Base-by-base conservation (phyloP, 768 basidiomycete genomes). In the Boletellus sp. region DNA sequence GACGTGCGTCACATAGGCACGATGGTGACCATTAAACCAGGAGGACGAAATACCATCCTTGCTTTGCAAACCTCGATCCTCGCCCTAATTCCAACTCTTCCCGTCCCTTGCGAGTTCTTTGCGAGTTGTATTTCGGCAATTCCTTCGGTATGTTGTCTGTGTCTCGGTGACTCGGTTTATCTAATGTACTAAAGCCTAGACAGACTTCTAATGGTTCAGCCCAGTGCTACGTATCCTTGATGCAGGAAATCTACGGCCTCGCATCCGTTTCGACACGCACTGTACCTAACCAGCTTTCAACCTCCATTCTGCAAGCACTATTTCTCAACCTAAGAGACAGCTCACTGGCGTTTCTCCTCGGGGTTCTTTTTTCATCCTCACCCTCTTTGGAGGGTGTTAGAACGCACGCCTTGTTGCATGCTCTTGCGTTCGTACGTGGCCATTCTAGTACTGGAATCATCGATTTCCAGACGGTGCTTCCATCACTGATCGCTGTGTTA, bases 391-490 rank as follows among this genome's bases (percentile, higher is more conserved):
- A 67, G 19, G 56, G 69, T 42, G 74, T 74, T 51, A 75, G 69
- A 49, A 68, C 76, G 3, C 74, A 82, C 2, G 84, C 92, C 0
- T 71, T 97, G 9, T 71, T 77, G 5, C 93, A 97, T 62, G 83
- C 84, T 17, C 73, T 78, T 3, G 90, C 92, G 0, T 94, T 94
- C 67, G 66, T 98, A 12, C 76, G 83, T 41, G 90, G 94, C 0
- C 84, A 91, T 65, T 60, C 72, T 2, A 71, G 77, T 40, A 69
- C 75, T 36, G 73, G 75, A 33, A 72, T 75, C 13, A 66, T 85
- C 4, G 93, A 95, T 65, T 90, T 94, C 67, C 87, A 94, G 65
- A 84, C 81, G 0, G 76, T 94, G 6, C 60, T 93, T 11, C 88
- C 90, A 1, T 74, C 83, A 3, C 63, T 92, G 10, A 70, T 93